Conservation (phyloP, 1,139 yeast genomes). For the Hanseniaspora sp. region DNA sequence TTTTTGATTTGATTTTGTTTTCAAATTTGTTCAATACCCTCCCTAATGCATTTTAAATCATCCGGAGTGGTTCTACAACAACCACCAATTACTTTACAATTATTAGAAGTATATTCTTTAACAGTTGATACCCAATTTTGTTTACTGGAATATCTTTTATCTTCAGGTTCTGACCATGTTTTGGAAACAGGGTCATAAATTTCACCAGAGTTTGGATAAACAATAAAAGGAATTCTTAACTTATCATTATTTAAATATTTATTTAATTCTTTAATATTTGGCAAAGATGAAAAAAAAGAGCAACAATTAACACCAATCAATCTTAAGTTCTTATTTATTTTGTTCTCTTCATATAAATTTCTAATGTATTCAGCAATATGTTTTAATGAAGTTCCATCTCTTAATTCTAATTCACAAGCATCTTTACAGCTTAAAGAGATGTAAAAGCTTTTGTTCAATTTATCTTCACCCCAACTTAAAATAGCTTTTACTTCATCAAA, state of each 20-base stretch:
- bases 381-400: conserved; percentile 24
- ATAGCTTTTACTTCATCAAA: conserved; percentile 25
- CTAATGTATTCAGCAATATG: conserved; percentile 24
- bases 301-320: conserved; percentile 26
- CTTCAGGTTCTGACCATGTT: conserved; percentile 19
- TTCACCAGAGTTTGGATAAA: conserved; percentile 28
- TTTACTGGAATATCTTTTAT: not conserved
- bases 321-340: conserved; percentile 21
- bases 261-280: conserved; percentile 21
- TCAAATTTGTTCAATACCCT: conserved; percentile 17
- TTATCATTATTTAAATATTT: conserved; percentile 19
- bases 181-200: conserved; percentile 23
- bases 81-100: conserved; percentile 27
- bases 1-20: not conserved
- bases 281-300: conserved; percentile 22
- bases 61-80: conserved; percentile 27
- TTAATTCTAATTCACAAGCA: conserved; percentile 19
- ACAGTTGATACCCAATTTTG: conserved; percentile 23
- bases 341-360: conserved; percentile 31
- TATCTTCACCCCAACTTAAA: conserved; percentile 12
- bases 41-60: conserved; percentile 22
- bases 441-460: conserved; percentile 22
- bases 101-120: conserved; percentile 14
- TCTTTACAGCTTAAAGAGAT: conserved; percentile 22
- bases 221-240: conserved; percentile 17